A percentile compares a stretch with the other conserved stretches of the same genome.
Evolutionary conservation across 1,284 basidiomycete species (phyloP).

Genomic region (Boletus mariae): DNA sequence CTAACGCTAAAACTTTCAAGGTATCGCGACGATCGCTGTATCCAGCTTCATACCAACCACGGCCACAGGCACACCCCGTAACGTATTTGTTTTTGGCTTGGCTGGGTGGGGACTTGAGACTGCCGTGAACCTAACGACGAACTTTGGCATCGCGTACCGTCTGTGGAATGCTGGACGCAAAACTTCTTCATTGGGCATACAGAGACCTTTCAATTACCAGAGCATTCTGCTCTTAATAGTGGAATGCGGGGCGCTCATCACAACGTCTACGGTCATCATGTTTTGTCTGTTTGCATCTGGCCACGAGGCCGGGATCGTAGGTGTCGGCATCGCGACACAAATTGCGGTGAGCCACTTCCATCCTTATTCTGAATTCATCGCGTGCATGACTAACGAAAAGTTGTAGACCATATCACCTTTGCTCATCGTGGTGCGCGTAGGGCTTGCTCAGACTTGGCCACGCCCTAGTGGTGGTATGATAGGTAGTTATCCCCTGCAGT

Average conservation of each 20-base stretch:
- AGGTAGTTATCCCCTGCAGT: too few species aligned
- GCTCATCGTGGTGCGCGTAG: slow-evolving; percentile 19
- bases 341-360: slow-evolving; percentile 11
- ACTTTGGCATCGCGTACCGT: slow-evolving; percentile 19
- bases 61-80: background rate
- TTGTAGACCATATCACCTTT: slow-evolving; percentile 18
- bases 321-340: slow-evolving; percentile 16
- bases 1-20: slow-evolving; percentile 5
- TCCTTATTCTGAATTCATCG: background rate
- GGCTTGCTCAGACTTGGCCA: background rate
- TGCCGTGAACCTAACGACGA: slow-evolving; percentile 16
- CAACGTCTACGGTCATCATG: slow-evolving; percentile 19
- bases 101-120: slow-evolving; percentile 20
- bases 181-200: slow-evolving; percentile 5
- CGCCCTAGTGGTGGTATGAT: too few species aligned
- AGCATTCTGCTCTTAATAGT: slow-evolving; percentile 14
- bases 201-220: slow-evolving; percentile 12
- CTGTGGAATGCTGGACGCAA: slow-evolving; percentile 8
- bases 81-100: slow-evolving; percentile 12
- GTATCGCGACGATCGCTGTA: slow-evolving; percentile 14
- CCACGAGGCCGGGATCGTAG: slow-evolving; percentile 1
- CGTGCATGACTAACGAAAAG: background rate
- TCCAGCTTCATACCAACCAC: slow-evolving; percentile 13
- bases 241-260: slow-evolving; percentile 23
- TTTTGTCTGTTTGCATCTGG: slow-evolving; percentile 15